These are phyloP conservation scores for Eucalyptus rudis DNA, from an alignment of 345 rosid genomes.

Conservation along the genomic window DNA sequence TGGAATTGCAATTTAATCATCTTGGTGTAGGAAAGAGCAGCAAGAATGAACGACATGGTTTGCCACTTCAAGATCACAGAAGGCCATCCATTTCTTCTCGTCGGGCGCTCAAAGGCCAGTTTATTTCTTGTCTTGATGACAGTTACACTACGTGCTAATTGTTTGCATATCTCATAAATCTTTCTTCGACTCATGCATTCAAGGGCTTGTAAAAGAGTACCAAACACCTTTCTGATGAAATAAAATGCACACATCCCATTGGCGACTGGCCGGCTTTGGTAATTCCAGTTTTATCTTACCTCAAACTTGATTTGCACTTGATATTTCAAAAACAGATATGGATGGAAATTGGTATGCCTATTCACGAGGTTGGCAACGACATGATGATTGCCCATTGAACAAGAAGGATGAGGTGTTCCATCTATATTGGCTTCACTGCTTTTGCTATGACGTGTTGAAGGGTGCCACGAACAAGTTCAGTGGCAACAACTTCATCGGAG, in stretches of 20 bases:
- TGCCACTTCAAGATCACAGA: neutral
- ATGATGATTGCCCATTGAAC: neutral
- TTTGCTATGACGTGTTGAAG: conserved; percentile 1
- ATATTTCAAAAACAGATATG: neutral
- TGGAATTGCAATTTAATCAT: neutral
- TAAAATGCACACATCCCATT: neutral
- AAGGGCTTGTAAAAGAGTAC: neutral
- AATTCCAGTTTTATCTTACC: neutral
- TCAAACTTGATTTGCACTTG: neutral
- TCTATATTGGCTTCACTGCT: neutral
- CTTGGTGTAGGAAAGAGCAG: neutral
- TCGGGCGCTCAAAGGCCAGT: neutral
- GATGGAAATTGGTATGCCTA: neutral
- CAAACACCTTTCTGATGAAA: neutral
- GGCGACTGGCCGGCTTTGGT: neutral
- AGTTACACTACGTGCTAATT: neutral
- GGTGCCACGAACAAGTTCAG: conserved; percentile 30
- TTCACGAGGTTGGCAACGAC: neutral
- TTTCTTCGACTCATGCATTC: neutral
- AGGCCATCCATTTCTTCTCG: neutral
- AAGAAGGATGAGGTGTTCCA: neutral
- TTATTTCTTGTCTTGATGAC: neutral
- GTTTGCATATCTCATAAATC: neutral
- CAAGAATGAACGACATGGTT: neutral
- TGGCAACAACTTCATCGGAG: conserved; percentile 15